Percentiles rank a stretch among this genome's conserved stretches.
Conservation (phyloP, 805 yeast genomes). For the Scheffersomyces coipomensis region DNA sequence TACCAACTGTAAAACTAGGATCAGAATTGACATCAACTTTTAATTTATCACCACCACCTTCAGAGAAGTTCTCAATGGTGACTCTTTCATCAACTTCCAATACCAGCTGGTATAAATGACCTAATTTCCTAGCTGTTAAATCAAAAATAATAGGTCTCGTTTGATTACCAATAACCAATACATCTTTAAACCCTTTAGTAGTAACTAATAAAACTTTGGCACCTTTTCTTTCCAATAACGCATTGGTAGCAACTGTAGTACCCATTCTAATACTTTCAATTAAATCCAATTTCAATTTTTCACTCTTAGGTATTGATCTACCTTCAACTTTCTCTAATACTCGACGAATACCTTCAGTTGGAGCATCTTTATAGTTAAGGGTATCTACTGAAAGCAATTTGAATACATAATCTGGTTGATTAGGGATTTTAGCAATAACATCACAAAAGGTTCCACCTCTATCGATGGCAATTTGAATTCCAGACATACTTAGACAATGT, state of each 20-base stretch:
- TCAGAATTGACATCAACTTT: slow-evolving; percentile 19
- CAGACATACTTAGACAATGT: no score
- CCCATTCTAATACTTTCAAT: slow-evolving; percentile 83
- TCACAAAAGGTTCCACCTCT: slow-evolving; percentile 93
- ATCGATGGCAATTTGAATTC: slow-evolving; percentile 33
- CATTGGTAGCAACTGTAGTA: slow-evolving; percentile 95
- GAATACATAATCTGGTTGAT: slow-evolving; percentile 60
- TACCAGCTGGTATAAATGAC: slow-evolving; percentile 69
- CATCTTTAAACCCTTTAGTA: slow-evolving; percentile 85
- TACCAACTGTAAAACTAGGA: slow-evolving; percentile 33
- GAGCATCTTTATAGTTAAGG: slow-evolving; percentile 83
- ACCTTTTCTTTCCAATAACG: slow-evolving; percentile 89
- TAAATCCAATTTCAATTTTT: slow-evolving; percentile 52
- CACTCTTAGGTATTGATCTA: slow-evolving; percentile 43
- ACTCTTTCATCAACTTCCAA: slow-evolving; percentile 89
- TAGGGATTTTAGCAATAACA: slow-evolving; percentile 49
- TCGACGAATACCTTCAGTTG: slow-evolving; percentile 86
- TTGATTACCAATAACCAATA: slow-evolving; percentile 83
- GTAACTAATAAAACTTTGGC: slow-evolving; percentile 82
- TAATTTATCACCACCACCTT: slow-evolving; percentile 54
- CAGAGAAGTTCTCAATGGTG: slow-evolving; percentile 70
- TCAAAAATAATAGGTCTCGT: slow-evolving; percentile 90
- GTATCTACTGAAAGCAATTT: slow-evolving; percentile 90
- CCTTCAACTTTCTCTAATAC: slow-evolving; percentile 62
- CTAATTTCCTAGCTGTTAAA: slow-evolving; percentile 69